Percentiles rank a stretch among this genome's conserved stretches.
phyloP scores from a whole-genome alignment of 495 filamentous ascomycete species.

The Pseudomonodictys pantanalensis region DNA sequence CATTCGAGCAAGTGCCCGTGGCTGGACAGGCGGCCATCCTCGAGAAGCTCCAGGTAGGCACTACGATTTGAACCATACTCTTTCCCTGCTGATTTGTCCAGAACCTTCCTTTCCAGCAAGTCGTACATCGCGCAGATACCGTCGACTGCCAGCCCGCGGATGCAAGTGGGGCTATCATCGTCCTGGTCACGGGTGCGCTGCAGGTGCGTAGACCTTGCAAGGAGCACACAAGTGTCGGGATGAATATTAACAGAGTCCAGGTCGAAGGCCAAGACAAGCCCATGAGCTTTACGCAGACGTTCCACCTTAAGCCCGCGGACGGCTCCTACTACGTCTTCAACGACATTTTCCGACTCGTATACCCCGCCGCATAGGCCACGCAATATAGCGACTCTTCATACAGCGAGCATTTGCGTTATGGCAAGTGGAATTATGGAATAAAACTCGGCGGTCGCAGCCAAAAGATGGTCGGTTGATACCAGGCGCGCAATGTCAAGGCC shows the following conservation, averaged over 20 bases:
- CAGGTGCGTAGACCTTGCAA: conserved; percentile 54
- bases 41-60: conserved; percentile 71
- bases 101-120: conserved; percentile 76
- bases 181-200: conserved; percentile 81
- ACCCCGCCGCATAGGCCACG: conserved; percentile 42
- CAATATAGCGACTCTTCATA: too few species aligned
- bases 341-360: conserved; percentile 86
- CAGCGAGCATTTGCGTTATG: too few species aligned
- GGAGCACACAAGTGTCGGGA: neutral
- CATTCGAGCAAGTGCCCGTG: conserved; percentile 68
- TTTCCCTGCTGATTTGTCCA: conserved; percentile 37
- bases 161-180: conserved; percentile 63
- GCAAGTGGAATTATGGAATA: too few species aligned
- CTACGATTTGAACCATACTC: neutral
- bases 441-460: too few species aligned
- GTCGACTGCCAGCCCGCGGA: conserved; percentile 73
- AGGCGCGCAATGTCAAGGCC: too few species aligned
- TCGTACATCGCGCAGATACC: conserved; percentile 65
- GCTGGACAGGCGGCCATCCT: conserved; percentile 62
- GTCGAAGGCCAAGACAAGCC: conserved; percentile 76
- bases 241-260: conserved; percentile 45
- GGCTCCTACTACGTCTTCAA: conserved; percentile 83
- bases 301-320: conserved; percentile 73
- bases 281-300: conserved; percentile 81
- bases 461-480: too few species aligned